Evolutionary conservation across 495 filamentous ascomycete genomes (phyloP).

Genomic region (Aspergillus ostianus): DNA sequence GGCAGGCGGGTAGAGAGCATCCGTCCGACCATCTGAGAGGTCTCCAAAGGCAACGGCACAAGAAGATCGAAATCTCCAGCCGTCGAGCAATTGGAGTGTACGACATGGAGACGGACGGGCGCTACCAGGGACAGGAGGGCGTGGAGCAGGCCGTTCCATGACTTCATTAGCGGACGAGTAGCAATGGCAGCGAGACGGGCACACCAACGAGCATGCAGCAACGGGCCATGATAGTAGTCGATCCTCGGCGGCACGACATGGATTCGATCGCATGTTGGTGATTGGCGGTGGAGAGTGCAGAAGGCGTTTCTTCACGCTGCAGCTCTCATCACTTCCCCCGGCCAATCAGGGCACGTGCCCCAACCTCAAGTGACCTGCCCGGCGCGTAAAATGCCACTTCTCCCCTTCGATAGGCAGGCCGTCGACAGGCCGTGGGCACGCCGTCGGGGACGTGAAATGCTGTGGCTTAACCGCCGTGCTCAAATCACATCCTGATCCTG

Average conservation of each 20-base stretch:
- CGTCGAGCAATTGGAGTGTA: conserved; percentile 37
- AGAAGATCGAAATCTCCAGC: conserved; percentile 38
- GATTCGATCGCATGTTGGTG: conserved; percentile 2
- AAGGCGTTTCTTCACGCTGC: conserved; percentile 28
- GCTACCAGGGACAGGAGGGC: conserved; percentile 19
- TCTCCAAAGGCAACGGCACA: conserved; percentile 20
- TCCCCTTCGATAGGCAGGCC: neutral
- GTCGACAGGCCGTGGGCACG: no score
- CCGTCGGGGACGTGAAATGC: no score
- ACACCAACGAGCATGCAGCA: conserved; percentile 41
- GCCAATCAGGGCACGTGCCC: conserved; percentile 19
- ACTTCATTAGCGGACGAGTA: conserved; percentile 39
- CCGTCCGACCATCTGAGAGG: conserved; percentile 11
- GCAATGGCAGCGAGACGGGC: conserved; percentile 25
- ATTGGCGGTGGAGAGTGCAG: conserved; percentile 19
- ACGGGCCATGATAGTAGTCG: conserved; percentile 20
- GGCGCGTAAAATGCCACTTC: conserved; percentile 20
- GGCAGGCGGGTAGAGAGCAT: neutral
- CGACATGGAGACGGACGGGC: conserved; percentile 23
- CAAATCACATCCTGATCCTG: conserved; percentile 7
- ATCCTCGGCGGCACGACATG: conserved; percentile 21
- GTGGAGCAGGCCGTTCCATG: conserved; percentile 13
- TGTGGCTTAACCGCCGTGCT: neutral
- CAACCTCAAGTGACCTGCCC: conserved; percentile 18
- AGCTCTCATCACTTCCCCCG: conserved; percentile 19